Base-by-base conservation (phyloP, 2,329 filamentous ascomycete genomes). In the Trichoderma lentiforme region DNA sequence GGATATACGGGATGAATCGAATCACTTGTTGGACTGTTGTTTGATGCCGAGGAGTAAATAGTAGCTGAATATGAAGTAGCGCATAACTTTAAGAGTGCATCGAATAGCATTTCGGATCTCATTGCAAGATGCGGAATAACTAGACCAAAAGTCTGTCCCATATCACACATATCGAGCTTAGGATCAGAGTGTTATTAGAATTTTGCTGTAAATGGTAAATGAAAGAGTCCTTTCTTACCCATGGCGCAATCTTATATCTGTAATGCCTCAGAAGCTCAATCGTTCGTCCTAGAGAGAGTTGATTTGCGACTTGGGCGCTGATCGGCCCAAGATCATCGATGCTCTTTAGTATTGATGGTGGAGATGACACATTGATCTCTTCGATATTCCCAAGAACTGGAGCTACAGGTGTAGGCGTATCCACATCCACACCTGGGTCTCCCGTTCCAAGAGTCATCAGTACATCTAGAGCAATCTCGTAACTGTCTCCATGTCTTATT, bases 221-320 rank as follows among this genome's bases (percentile, higher is more conserved):
- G 3, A 58, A 12, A 32, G 21, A 18, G 21, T 15, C 15, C 24
- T 24, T 6, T 24, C 65, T 68, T 36, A 68, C 65, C 65, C 65
- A 68, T 24, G 65, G 53, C 12, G 65, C 65, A 26, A 68, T 47
- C 1, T 60, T 68, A 32, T 68, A 68, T 68, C 65, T 68, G n/a
- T 68, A 68, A 28, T 68, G 65, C 65, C 34, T 68, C 53, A 68
- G 34, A 9, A 68, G 34, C 14, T 68, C 65, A 24, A 68, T 26
- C 30, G 65, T 43, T 21, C 34, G 65, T 7, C 26, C 65, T 2
- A 8, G 15, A 1, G 53, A 60, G 8, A 68, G 34, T 18, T 68
- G 65, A 18, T 24, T 28, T 60, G 18, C 12, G 3, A 60, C 53
- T 14, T 18, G 26, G n/a, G 1, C 7, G 32, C 26, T 60, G n/a